Percentiles rank a stretch among this genome's conserved stretches.
These are phyloP conservation scores for Fusarium nygamai DNA, from an alignment of 2,329 filamentous ascomycete genomes.

Conservation along the genomic window DNA sequence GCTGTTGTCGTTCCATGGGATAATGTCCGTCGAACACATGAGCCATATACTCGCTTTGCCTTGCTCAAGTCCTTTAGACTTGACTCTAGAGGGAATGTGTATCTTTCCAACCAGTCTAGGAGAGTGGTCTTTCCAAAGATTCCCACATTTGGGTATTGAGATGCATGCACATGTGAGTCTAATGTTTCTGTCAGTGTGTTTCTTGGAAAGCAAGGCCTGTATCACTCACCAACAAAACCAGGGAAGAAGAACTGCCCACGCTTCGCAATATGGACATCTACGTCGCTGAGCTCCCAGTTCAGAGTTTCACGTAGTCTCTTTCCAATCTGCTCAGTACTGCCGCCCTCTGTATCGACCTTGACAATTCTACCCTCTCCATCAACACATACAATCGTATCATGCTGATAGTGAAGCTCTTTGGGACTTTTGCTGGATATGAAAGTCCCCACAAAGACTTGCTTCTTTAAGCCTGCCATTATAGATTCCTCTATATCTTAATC, in stretches of 20 bases:
- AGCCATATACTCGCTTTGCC: slow-evolving; percentile 78
- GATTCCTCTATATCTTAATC: background rate
- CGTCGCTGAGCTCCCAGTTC: slow-evolving; percentile 55
- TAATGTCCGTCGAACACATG: slow-evolving; percentile 82
- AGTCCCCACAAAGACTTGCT: slow-evolving; percentile 63
- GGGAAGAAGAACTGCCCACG: slow-evolving; percentile 82
- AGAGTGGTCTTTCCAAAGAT: slow-evolving; percentile 95
- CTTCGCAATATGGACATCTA: slow-evolving; percentile 49
- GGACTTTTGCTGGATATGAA: slow-evolving; percentile 64
- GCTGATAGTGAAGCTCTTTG: slow-evolving; percentile 60
- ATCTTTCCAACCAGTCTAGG: slow-evolving; percentile 90
- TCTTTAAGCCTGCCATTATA: slow-evolving; percentile 40
- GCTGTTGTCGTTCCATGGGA: slow-evolving; percentile 92
- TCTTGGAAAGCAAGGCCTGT: background rate
- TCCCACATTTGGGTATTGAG: slow-evolving; percentile 93
- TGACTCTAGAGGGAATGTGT: slow-evolving; percentile 93
- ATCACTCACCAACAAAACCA: slow-evolving; percentile 75
- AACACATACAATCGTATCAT: slow-evolving; percentile 62
- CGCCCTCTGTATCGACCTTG: slow-evolving; percentile 54
- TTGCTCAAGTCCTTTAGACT: slow-evolving; percentile 72
- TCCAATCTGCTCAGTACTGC: slow-evolving; percentile 44
- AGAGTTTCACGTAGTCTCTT: slow-evolving; percentile 52
- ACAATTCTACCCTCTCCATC: slow-evolving; percentile 60
- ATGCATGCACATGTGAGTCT: slow-evolving; percentile 96
- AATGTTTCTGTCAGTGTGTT: slow-evolving; percentile 13